Percentiles rank a stretch among this genome's conserved stretches.
Evolutionary conservation across 129 eudicot genomes (phyloP).

Genomic region (Pseudognaphalium luteoalbum): DNA sequence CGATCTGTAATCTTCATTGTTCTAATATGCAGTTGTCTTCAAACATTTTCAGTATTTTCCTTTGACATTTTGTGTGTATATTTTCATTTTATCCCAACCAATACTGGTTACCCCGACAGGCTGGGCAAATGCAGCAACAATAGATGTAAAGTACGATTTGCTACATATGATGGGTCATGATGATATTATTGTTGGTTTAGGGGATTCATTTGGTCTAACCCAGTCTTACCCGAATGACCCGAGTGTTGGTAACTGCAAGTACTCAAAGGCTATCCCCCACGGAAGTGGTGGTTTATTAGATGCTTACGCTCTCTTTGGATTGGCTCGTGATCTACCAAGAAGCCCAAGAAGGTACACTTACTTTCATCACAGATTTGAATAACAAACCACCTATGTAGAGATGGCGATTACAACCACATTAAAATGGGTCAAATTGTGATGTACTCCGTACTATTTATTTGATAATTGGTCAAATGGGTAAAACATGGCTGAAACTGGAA

Average conservation of each 20-base stretch:
- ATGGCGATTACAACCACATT: neutral
- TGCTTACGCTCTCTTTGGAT: conserved; percentile 80
- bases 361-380: neutral
- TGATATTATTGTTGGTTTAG: conserved; percentile 79
- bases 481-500: too few species aligned
- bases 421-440: neutral
- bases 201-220: conserved; percentile 69
- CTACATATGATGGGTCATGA: conserved; percentile 99
- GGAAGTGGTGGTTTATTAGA: conserved; percentile 89
- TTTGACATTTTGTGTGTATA: neutral
- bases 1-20: conserved; percentile 34
- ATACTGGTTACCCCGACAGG: conserved; percentile 76
- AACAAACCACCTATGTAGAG: neutral
- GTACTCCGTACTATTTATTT: neutral
- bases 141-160: conserved; percentile 75
- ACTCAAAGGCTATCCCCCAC: conserved; percentile 68
- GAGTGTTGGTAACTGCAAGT: conserved; percentile 72
- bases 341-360: conserved; percentile 71
- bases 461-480: neutral
- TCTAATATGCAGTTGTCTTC: neutral
- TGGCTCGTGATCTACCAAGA: conserved; percentile 74
- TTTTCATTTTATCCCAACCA: conserved; percentile 46
- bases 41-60: neutral
- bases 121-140: conserved; percentile 91
- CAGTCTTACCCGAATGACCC: conserved; percentile 52